Percentiles rank a stretch among this genome's conserved stretches.
Conservation (phyloP, 2,329 filamentous ascomycete species). For the Daldinia eschscholtzii region DNA sequence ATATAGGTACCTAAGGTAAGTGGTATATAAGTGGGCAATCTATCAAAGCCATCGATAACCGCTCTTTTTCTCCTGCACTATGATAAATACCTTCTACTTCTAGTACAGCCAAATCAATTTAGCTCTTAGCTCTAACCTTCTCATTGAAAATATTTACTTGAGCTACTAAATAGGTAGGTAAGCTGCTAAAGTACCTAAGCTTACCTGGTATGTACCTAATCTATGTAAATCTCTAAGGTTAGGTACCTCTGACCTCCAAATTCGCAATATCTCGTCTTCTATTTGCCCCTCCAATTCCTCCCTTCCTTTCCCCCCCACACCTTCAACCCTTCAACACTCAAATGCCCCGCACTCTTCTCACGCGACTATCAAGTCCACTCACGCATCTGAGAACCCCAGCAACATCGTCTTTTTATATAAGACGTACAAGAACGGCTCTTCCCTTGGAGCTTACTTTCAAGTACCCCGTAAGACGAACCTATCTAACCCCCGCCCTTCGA, state of each 20-base stretch:
- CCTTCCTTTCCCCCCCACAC: constrained; percentile 6
- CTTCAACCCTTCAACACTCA: constrained; percentile 32
- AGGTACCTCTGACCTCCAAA: not conserved
- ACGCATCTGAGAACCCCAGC: constrained; percentile 24
- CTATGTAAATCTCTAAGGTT: not conserved
- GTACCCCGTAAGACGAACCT: constrained; percentile 52
- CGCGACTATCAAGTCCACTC: constrained; percentile 30
- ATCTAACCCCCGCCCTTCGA: constrained; percentile 67
- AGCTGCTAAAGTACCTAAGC: constrained; percentile 3
- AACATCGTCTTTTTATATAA: constrained; percentile 21
- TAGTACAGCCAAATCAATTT: constrained; percentile 14
- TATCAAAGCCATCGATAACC: constrained; percentile 36
- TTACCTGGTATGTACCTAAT: too few species aligned
- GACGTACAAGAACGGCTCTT: constrained; percentile 17
- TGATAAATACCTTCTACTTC: constrained; percentile 37
- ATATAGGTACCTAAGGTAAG: not conserved
- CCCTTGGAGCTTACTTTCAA: constrained; percentile 8
- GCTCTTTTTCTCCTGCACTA: constrained; percentile 8
- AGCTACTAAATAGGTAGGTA: not conserved
- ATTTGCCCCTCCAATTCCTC: constrained; percentile 31
- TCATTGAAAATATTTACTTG: constrained; percentile 1
- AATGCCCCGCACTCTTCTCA: constrained; percentile 46
- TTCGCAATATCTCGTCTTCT: constrained; percentile 31
- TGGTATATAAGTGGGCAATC: constrained; percentile 13
- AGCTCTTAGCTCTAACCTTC: constrained; percentile 10